A percentile compares a stretch with the other conserved stretches of the same genome.
Evolutionary conservation across 2,329 filamentous ascomycete genomes (phyloP).

Genomic region (Phoma sp.): DNA sequence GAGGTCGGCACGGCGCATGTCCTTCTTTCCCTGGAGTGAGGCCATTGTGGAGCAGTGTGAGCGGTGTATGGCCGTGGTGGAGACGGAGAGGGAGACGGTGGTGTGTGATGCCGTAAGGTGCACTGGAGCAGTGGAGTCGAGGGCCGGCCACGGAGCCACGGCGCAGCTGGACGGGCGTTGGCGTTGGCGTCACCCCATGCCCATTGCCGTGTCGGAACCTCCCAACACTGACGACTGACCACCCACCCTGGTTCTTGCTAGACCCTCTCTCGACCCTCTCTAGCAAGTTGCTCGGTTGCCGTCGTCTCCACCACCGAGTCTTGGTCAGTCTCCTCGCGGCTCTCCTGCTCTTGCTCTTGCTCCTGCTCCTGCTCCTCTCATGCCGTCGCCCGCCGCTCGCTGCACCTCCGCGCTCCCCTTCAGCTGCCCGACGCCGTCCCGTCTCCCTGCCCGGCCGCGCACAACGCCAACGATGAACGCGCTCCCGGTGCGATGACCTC

Average conservation of each 20-base stretch:
- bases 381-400: slow-evolving; percentile 5
- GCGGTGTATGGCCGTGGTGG: slow-evolving; percentile 23
- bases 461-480: slow-evolving; percentile 48
- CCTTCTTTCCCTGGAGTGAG: slow-evolving; percentile 63
- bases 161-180: too few relatives aligned
- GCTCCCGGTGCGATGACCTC: slow-evolving; percentile 52
- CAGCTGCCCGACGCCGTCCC: slow-evolving; percentile 21
- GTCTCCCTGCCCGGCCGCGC: slow-evolving; percentile 32
- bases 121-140: slow-evolving; percentile 10
- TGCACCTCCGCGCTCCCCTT: slow-evolving; percentile 4
- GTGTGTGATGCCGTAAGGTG: slow-evolving; percentile 13
- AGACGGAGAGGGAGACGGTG: slow-evolving; percentile 23
- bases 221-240: too few relatives aligned
- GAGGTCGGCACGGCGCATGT: slow-evolving; percentile 76
- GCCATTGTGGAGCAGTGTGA: slow-evolving; percentile 59
- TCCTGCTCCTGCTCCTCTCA: background rate
- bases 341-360: too few relatives aligned
- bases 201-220: background rate
- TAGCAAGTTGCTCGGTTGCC: background rate
- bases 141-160: background rate
- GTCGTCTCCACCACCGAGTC: background rate
- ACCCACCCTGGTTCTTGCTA: slow-evolving; percentile 9
- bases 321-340: too few relatives aligned
- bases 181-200: background rate
- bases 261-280: background rate